Percentiles rank a stretch among this genome's conserved stretches.
These are phyloP conservation scores for Begonia masoniana DNA, from an alignment of 306 rosid genomes.

Conservation along the genomic window DNA sequence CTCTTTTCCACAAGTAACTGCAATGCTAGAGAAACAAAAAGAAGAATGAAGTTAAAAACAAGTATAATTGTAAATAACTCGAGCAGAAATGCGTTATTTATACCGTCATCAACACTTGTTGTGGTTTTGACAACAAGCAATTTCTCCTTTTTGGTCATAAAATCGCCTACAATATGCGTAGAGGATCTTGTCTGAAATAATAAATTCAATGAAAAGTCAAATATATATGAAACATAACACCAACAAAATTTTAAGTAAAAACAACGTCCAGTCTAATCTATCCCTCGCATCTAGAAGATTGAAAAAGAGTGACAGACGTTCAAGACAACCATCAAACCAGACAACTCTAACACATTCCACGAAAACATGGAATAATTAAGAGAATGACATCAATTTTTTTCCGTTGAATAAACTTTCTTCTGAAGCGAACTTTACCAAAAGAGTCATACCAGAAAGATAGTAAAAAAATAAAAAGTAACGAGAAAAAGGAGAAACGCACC, in stretches of 20 bases:
- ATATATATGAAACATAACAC: background rate
- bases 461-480: background rate
- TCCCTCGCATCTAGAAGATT: background rate
- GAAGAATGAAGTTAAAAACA: background rate
- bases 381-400: background rate
- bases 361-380: background rate
- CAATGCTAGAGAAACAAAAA: constrained; percentile 38
- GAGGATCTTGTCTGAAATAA: constrained; percentile 36
- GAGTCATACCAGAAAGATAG: background rate
- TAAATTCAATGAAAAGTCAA: background rate
- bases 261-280: background rate
- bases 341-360: no score
- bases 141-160: constrained; percentile 65
- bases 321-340: no score
- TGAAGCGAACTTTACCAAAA: background rate
- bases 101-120: constrained; percentile 81
- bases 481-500: constrained; percentile 16
- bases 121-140: constrained; percentile 57
- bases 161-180: constrained; percentile 59
- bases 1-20: constrained; percentile 66
- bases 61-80: background rate
- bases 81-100: constrained; percentile 1
- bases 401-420: background rate
- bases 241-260: background rate
- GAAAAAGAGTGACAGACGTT: no score